Conservation (phyloP, 2,329 filamentous ascomycete genomes). For the Stachybotrys chartarum region DNA sequence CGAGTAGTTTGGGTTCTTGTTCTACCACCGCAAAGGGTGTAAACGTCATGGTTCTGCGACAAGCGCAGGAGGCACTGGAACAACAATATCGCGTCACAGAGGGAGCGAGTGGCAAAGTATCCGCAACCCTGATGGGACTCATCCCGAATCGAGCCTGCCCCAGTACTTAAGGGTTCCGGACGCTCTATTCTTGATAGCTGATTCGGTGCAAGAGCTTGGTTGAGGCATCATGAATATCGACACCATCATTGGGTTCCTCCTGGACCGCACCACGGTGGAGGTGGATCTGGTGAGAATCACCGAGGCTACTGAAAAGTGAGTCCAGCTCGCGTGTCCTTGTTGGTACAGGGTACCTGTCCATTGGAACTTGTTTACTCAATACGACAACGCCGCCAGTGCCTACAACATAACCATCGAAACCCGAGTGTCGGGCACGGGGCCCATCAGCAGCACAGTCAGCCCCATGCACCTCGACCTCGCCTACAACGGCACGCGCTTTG, state of each 20-base stretch:
- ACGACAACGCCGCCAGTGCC: conserved; percentile 11
- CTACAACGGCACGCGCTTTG: conserved; percentile 20
- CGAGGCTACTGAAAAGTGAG: conserved; percentile 21
- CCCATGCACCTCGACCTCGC: conserved; percentile 19
- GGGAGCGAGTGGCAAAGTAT: neutral
- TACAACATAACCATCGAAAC: conserved; percentile 20
- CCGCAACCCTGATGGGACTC: conserved; percentile 1
- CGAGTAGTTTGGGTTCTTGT: neutral
- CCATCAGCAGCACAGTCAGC: conserved; percentile 20
- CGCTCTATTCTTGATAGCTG: no score
- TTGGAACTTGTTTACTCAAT: no score
- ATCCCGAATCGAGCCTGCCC: no score
- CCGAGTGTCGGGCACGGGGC: conserved; percentile 20
- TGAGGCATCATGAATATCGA: conserved; percentile 12
- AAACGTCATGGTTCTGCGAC: neutral
- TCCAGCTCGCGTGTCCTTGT: neutral
- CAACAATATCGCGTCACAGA: neutral
- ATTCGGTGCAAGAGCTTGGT: no score
- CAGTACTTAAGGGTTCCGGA: no score
- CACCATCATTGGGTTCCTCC: conserved; percentile 18
- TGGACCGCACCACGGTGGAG: conserved; percentile 18
- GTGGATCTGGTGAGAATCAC: conserved; percentile 21
- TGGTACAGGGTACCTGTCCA: no score
- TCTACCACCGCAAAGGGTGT: neutral
- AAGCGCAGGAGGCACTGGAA: neutral